phyloP scores from a whole-genome alignment of 129 eudicot genomes.

The Deinandra increscens region DNA sequence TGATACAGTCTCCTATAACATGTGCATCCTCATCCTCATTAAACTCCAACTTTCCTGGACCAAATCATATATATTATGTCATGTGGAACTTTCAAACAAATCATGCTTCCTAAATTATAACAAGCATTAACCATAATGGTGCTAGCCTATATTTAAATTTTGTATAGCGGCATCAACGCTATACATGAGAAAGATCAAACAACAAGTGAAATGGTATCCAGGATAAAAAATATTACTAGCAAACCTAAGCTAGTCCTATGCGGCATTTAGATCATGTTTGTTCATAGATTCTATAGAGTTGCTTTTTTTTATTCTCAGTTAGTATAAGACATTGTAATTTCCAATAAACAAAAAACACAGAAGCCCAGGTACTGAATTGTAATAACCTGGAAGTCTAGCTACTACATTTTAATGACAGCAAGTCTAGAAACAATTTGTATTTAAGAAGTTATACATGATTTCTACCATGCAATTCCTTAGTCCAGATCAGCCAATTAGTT shows the following conservation, averaged over 20 bases:
- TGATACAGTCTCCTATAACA: slow-evolving; percentile 89
- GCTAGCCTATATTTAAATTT: neutral
- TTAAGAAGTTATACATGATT: neutral
- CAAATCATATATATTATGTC: slow-evolving; percentile 14
- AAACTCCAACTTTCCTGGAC: slow-evolving; percentile 78
- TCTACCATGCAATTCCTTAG: neutral
- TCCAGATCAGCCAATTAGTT: neutral
- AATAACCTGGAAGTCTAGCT: neutral
- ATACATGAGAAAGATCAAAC: too few relatives aligned
- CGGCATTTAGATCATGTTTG: neutral
- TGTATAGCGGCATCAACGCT: too few relatives aligned
- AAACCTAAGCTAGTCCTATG: neutral
- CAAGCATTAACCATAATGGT: slow-evolving; percentile 13
- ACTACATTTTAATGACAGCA: neutral
- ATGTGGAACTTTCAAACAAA: slow-evolving; percentile 11
- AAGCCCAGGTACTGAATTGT: neutral
- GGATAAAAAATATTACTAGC: neutral
- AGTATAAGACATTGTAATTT: too few relatives aligned
- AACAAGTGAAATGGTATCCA: too few relatives aligned
- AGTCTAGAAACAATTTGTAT: neutral
- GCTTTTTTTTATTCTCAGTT: too few relatives aligned
- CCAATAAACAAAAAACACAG: too few relatives aligned
- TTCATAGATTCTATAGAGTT: neutral
- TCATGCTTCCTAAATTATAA: slow-evolving; percentile 1
- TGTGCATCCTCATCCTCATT: slow-evolving; percentile 81